Base-by-base conservation (phyloP, 257 asterid species). In the Forsythia viridissima region DNA sequence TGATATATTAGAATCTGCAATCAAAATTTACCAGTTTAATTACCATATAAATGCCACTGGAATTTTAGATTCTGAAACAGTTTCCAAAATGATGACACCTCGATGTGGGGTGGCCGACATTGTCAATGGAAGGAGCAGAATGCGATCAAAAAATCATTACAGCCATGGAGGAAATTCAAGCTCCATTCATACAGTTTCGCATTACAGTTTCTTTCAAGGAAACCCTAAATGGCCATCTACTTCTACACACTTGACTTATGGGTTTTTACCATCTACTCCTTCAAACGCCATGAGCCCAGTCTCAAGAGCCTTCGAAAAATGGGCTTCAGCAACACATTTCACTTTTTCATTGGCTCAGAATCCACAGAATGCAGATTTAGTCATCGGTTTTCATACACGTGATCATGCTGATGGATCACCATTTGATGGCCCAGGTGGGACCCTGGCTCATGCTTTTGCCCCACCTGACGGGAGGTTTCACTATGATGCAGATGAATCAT, bases 31-130 rank as follows among this genome's bases (percentile, higher is more conserved):
- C 48, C 88, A 86, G 40, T 3, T 68, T 11, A 79, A 79, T 63
- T 85, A 65, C 34, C 82, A 72, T 65, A 41, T 86, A 1, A 68
- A 78, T 0, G 79, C 84, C 37, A 78, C 87, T 0, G 88, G 92
- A 8, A 11, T 10, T 0, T 21, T 86, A 4, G 90, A 88, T 6
- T 55, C 70, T 5, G 18, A 69, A 4, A 86, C 88, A 0, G 39
- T 78, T 10, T 65, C 87, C 0, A 66, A 37, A 30, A 84, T 88
- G 91, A 24, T 51, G 2, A 4, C 43, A 52, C 76, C 88, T 15
- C 81, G 90, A 11, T 89, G 90, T 42, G 86, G 88, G 10, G 82
- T 77, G 16, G 69, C 89, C 0, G 88, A 87, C 57, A 79, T 88
- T 10, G 3, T 75, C 34, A 78, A 86, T 11, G 80, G 83, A n/a